phyloP scores from a whole-genome alignment of 2,329 filamentous ascomycete species.

The Fusarium anguioides region DNA sequence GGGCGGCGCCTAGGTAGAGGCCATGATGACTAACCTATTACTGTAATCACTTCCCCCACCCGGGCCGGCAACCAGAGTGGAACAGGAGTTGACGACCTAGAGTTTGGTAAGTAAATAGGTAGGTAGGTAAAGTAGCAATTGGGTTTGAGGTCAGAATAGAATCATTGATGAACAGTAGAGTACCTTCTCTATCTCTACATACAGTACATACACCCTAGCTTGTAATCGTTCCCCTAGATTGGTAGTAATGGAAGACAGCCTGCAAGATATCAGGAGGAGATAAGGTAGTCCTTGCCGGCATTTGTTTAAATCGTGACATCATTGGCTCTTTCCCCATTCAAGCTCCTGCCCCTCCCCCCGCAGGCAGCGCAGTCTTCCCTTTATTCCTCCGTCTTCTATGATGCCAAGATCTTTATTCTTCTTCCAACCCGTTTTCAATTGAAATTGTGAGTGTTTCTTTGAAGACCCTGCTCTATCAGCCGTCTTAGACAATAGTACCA shows the following conservation, averaged over 20 bases:
- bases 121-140: neutral
- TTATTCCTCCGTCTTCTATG: neutral
- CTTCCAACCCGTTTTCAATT: neutral
- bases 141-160: neutral
- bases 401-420: neutral
- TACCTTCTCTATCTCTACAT: too few relatives aligned
- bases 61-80: neutral
- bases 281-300: neutral
- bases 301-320: constrained; percentile 31
- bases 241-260: too few relatives aligned
- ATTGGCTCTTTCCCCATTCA: constrained; percentile 11
- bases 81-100: neutral
- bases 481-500: neutral
- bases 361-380: constrained; percentile 12
- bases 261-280: neutral
- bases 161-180: neutral
- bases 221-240: too few relatives aligned
- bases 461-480: neutral
- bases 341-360: constrained; percentile 32
- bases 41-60: neutral
- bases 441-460: constrained; percentile 1
- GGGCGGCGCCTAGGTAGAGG: too few relatives aligned
- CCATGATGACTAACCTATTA: too few relatives aligned
- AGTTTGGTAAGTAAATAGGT: neutral
- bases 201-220: too few relatives aligned